phyloP scores from a whole-genome alignment of 495 filamentous ascomycete species.

The Hypoxylon lienhwacheense region DNA sequence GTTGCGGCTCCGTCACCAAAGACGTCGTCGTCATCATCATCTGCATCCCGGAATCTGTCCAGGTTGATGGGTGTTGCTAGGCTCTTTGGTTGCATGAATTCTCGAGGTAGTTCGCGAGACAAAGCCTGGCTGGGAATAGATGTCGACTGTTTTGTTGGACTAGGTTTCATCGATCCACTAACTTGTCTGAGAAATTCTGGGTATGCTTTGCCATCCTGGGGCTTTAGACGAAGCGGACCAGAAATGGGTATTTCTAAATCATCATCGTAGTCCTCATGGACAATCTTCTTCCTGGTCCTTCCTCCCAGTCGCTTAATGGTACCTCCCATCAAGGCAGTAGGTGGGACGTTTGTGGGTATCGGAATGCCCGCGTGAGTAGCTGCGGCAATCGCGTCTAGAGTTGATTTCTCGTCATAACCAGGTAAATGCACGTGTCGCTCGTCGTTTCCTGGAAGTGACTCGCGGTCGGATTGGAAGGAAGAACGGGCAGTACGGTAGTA shows the following conservation, averaged over 20 bases:
- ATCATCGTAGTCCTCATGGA: conserved; percentile 87
- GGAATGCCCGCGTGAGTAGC: conserved; percentile 89
- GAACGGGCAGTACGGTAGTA: conserved; percentile 72
- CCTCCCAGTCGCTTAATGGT: conserved; percentile 90
- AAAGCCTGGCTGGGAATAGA: conserved; percentile 15
- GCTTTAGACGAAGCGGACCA: conserved; percentile 66
- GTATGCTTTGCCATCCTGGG: conserved; percentile 59
- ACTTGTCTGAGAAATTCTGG: conserved; percentile 70
- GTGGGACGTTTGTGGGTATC: conserved; percentile 84
- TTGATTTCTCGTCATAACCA: conserved; percentile 77
- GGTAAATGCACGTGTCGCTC: conserved; percentile 81
- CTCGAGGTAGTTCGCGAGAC: conserved; percentile 23
- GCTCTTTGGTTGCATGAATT: conserved; percentile 21
- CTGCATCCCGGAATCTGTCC: conserved; percentile 62
- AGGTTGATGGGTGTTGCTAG: conserved; percentile 50
- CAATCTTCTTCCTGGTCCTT: conserved; percentile 73
- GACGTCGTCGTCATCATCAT: conserved; percentile 61
- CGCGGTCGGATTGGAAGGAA: conserved; percentile 78
- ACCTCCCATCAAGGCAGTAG: conserved; percentile 89
- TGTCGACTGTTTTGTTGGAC: conserved; percentile 45
- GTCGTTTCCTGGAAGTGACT: conserved; percentile 74
- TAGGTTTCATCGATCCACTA: conserved; percentile 49
- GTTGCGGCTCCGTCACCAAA: conserved; percentile 64
- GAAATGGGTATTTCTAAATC: conserved; percentile 78
- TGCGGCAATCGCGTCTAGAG: conserved; percentile 79